Evolutionary conservation across 176 grass and related monocot species (phyloP).

Genomic region (Cenchrus americanus): DNA sequence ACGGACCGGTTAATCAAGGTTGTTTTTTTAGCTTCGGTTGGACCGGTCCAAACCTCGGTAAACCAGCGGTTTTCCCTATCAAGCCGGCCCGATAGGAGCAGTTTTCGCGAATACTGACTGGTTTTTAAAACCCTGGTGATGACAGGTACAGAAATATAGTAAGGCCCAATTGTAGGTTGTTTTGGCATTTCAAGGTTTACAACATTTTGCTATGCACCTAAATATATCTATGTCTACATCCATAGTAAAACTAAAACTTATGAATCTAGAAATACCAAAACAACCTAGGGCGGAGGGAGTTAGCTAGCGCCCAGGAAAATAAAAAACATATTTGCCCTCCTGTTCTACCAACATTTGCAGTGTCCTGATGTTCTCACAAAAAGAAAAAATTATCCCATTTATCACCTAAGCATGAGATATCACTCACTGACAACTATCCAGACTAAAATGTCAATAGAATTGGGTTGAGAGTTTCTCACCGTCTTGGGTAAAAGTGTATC

Average conservation of each 20-base stretch:
- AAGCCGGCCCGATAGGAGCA: no score
- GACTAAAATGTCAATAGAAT: constrained; percentile 35
- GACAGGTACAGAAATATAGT: background rate
- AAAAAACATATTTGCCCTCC: background rate
- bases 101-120: no score
- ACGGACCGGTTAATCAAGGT: no score
- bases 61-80: no score
- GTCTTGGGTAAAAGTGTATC: constrained; percentile 60
- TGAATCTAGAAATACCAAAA: no score
- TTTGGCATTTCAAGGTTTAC: no score
- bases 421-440: background rate
- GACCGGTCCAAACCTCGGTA: no score
- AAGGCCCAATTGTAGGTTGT: background rate
- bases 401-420: constrained; percentile 4
- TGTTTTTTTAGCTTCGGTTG: no score
- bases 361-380: background rate
- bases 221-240: background rate
- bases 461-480: constrained; percentile 44
- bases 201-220: no score
- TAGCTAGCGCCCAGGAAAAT: background rate
- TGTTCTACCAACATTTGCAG: background rate
- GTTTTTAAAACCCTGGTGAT: background rate
- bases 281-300: no score
- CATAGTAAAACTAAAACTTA: no score
- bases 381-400: background rate